Conservation (phyloP, 805 yeast genomes). For the Lipomyces sp. region DNA sequence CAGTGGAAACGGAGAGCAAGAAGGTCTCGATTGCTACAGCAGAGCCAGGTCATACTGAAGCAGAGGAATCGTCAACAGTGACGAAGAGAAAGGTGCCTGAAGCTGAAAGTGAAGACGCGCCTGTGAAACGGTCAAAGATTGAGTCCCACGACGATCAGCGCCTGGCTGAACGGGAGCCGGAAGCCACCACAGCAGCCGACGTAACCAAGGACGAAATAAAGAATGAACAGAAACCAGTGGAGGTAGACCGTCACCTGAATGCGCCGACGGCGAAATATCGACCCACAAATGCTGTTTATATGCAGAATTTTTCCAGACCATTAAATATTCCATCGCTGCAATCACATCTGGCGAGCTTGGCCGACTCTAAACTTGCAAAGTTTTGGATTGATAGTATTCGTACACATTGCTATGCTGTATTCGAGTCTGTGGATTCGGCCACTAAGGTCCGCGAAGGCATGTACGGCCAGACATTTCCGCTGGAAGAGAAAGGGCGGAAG, state of each 20-base stretch:
- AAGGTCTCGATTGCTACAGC: not conserved
- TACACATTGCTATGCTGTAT: slow-evolving; percentile 31
- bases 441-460: slow-evolving; percentile 22
- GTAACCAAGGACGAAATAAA: not conserved
- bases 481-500: slow-evolving; percentile 29
- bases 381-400: slow-evolving; percentile 36
- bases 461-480: slow-evolving; percentile 27
- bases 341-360: slow-evolving; percentile 13
- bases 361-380: slow-evolving; percentile 5
- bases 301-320: slow-evolving; percentile 33
- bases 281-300: slow-evolving; percentile 24
- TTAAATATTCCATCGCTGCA: slow-evolving; percentile 27
- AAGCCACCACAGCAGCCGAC: not conserved
- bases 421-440: slow-evolving; percentile 18
- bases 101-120: not conserved
- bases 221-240: not conserved
- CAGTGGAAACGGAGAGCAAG: not conserved
- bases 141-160: slow-evolving; percentile 4
- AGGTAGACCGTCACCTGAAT: slow-evolving; percentile 12
- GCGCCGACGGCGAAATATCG: slow-evolving; percentile 13
- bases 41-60: not conserved
- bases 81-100: slow-evolving; percentile 1
- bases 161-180: slow-evolving; percentile 4
- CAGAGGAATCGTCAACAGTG: not conserved
- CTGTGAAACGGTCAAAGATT: slow-evolving; percentile 1